Base-by-base conservation (phyloP, 2,329 filamentous ascomycete genomes). In the Dothistroma pini region DNA sequence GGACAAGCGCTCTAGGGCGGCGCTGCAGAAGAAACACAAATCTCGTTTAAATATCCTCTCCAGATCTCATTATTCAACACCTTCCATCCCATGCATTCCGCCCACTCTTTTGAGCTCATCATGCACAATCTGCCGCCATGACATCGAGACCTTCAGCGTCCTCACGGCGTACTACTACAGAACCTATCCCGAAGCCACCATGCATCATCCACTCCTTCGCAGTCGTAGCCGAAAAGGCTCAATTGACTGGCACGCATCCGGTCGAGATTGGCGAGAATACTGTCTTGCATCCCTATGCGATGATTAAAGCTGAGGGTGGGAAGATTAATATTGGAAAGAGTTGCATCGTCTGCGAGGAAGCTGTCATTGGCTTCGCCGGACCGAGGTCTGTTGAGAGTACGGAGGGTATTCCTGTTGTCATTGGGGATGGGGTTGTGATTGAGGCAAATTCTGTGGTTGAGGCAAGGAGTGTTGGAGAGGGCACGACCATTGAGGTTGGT, bases 281-380 rank as follows among this genome's bases (percentile, higher is more conserved):
- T 3, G 84, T 97, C 7, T 78, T 99, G n/a, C 93, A 97, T 71
- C 93, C 95, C 0, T 90, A 93, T 54, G 85, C 88, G 16, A 86
- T 71, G 55, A 72, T 81, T 32, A 74, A 72, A 41, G 78, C 78
- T 44, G 71, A 74, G 1, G 58, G 74, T 19, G 77, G 76, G n/a
- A 74, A 75, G 1, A 77, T 81, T 1, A 73, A 73, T 19, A 71
- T 82, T 8, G 79, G 77, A 0, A 73, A 75, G 49, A 75, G 76
- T 29, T 95, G 90, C 69, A 89, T 96, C 51, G 82, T 97, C 49
- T 86, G 89, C 68, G 95, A 97, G 70, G 80, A 80, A 38, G 77
- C 78, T 16, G 69, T 74, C 22, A 70, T 81, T 62, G 62, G 72
- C 62, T 62, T 66, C 44, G 52, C 66, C 35, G n/a, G 59, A 55